Conservation (phyloP, 2,329 filamentous ascomycete genomes). For the Diaporthe sp. region DNA sequence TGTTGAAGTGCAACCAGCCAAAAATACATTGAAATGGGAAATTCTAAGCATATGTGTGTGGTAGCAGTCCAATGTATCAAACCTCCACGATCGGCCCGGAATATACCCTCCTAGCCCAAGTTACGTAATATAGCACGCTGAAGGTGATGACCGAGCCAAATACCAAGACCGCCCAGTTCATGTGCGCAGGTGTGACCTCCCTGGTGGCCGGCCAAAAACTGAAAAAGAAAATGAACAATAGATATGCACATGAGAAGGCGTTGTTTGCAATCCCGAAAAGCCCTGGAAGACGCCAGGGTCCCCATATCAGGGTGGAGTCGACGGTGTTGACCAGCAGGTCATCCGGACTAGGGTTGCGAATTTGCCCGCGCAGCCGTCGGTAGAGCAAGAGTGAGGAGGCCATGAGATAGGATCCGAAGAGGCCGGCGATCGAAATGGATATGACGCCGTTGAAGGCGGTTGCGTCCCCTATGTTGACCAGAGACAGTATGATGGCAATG, state of each 20-base stretch:
- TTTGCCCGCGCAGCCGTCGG: conserved; percentile 47
- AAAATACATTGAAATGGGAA: too few relatives aligned
- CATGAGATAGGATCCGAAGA: conserved; percentile 59
- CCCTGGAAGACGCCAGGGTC: conserved; percentile 67
- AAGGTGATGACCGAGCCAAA: conserved; percentile 58
- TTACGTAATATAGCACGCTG: conserved; percentile 61
- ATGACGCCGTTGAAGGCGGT: conserved; percentile 60
- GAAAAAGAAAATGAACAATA: conserved; percentile 69
- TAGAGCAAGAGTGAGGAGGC: conserved; percentile 56
- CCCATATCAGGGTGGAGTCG: conserved; percentile 56
- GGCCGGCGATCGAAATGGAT: conserved; percentile 56
- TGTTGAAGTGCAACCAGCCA: too few relatives aligned
- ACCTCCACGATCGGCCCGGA: conserved; percentile 55
- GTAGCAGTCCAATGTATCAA: fast-evolving
- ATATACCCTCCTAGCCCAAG: conserved; percentile 58
- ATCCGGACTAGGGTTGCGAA: not conserved
- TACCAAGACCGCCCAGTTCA: conserved; percentile 64
- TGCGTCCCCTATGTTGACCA: conserved; percentile 47
- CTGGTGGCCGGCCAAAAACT: conserved; percentile 62
- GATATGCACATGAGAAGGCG: conserved; percentile 65
- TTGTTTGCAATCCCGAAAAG: conserved; percentile 67
- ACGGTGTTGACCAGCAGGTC: conserved; percentile 22
- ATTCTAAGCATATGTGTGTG: too few relatives aligned
- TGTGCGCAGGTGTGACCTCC: conserved; percentile 51
- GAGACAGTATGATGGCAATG: conserved; percentile 45